These are phyloP conservation scores for Paraphaeosphaeria sporulosa DNA, from an alignment of 2,329 filamentous ascomycete genomes.

Conservation along the genomic window DNA sequence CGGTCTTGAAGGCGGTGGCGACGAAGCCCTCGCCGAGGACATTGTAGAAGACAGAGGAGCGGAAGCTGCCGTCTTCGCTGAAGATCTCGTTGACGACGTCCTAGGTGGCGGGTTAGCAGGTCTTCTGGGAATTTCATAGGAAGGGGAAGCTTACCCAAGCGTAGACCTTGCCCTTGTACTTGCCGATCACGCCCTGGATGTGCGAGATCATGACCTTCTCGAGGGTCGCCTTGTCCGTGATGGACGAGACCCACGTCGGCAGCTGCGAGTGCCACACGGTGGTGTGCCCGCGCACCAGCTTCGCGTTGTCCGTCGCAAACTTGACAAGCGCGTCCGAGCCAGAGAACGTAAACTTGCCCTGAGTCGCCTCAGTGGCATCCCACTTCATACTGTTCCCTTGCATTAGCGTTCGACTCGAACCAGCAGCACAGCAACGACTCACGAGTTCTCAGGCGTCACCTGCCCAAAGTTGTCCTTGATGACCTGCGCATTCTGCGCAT, in stretches of 20 bases:
- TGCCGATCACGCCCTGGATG: constrained; percentile 63
- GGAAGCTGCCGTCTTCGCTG: constrained; percentile 66
- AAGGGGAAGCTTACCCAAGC: constrained; percentile 56
- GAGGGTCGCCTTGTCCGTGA: constrained; percentile 61
- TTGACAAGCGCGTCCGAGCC: constrained; percentile 67
- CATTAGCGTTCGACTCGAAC: too few relatives aligned
- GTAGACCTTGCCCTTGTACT: constrained; percentile 70
- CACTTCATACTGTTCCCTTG: constrained; percentile 66
- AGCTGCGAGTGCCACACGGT: constrained; percentile 67
- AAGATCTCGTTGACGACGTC: constrained; percentile 71
- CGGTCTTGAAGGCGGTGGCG: constrained; percentile 72
- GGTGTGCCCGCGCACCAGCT: constrained; percentile 69
- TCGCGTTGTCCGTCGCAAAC: constrained; percentile 64
- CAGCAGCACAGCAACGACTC: not conserved
- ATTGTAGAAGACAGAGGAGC: constrained; percentile 69
- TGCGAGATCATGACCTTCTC: constrained; percentile 66
- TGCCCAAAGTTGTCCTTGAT: constrained; percentile 70
- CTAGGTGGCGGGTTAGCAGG: constrained; percentile 27
- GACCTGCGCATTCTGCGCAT: constrained; percentile 61
- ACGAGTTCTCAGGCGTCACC: constrained; percentile 69
- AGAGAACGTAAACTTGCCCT: constrained; percentile 63
- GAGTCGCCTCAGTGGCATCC: constrained; percentile 62
- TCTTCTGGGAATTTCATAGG: not conserved
- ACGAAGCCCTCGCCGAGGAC: constrained; percentile 76
- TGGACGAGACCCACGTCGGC: constrained; percentile 64